Evolutionary conservation across 2,329 filamentous ascomycete genomes (phyloP).

Genomic region (Aspergillus sp.): DNA sequence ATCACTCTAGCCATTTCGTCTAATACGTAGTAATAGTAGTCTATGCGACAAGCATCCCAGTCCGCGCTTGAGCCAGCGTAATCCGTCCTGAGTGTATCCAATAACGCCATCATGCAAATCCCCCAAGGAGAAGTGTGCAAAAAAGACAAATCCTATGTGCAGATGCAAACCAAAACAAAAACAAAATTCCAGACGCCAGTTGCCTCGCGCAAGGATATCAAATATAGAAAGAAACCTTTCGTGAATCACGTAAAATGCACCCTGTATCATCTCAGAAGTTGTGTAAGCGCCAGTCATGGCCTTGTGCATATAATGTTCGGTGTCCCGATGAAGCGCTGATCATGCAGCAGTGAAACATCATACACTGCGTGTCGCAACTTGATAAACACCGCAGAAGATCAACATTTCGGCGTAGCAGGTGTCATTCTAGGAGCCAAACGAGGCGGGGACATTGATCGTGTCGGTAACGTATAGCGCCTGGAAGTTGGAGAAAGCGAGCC

Average conservation of each 20-base stretch:
- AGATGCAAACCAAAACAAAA: conserved; percentile 1
- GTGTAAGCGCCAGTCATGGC: neutral
- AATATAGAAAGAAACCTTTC: conserved; percentile 6
- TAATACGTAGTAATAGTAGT: neutral
- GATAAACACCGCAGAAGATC: neutral
- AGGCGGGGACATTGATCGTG: conserved; percentile 13
- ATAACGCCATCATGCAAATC: conserved; percentile 6
- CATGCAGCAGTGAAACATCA: neutral
- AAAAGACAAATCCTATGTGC: neutral
- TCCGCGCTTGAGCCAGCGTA: neutral
- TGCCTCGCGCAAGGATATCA: neutral
- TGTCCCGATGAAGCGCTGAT: neutral
- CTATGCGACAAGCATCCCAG: neutral
- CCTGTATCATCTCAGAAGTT: conserved; percentile 4
- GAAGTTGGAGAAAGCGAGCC: neutral
- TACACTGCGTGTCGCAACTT: neutral
- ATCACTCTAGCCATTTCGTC: conserved; percentile 1
- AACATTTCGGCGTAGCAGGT: conserved; percentile 9
- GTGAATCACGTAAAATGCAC: conserved; percentile 5
- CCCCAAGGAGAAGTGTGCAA: neutral
- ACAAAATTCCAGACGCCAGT: conserved; percentile 3
- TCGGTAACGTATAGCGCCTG: conserved; percentile 1
- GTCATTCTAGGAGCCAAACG: conserved; percentile 18
- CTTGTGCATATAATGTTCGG: neutral
- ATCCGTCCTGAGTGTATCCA: conserved; percentile 3